Evolutionary conservation across 495 filamentous ascomycete species (phyloP).

Genomic region (Friedmanniomyces simplex): DNA sequence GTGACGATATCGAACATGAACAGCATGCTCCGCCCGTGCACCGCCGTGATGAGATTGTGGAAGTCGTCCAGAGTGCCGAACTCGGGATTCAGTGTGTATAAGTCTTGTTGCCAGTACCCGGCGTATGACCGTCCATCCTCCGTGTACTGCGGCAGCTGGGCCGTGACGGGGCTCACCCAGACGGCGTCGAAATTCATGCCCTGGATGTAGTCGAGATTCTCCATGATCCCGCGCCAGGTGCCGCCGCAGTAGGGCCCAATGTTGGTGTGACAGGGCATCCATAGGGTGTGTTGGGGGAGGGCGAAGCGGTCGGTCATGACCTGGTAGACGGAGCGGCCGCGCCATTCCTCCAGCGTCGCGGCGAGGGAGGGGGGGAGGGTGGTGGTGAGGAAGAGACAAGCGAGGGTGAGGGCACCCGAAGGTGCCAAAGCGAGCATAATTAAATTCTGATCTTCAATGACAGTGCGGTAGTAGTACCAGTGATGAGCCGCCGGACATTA

Average conservation of each 20-base stretch:
- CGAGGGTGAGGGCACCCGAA: background rate
- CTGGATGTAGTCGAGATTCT: constrained; percentile 23
- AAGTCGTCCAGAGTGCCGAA: constrained; percentile 57
- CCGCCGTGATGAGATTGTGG: constrained; percentile 44
- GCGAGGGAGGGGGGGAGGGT: too few species aligned
- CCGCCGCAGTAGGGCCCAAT: constrained; percentile 19
- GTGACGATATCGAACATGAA: constrained; percentile 9
- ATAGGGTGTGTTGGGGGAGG: background rate
- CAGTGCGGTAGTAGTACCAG: too few species aligned
- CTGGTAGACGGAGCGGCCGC: constrained; percentile 19
- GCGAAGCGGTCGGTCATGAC: constrained; percentile 21
- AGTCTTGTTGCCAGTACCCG: constrained; percentile 66
- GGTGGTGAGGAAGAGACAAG: background rate
- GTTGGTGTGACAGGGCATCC: background rate
- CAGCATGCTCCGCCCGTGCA: constrained; percentile 50
- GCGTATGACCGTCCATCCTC: constrained; percentile 32
- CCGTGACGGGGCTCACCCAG: constrained; percentile 11
- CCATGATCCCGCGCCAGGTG: constrained; percentile 13
- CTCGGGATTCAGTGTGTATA: constrained; percentile 52
- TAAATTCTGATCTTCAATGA: too few species aligned
- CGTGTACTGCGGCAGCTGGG: constrained; percentile 8
- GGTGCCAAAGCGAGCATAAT: background rate
- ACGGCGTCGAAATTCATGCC: constrained; percentile 13
- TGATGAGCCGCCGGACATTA: too few species aligned
- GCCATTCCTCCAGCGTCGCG: constrained; percentile 15